These are phyloP conservation scores for Gracilaria domingensis DNA, from an alignment of 23 red algal species.

Conservation along the genomic window DNA sequence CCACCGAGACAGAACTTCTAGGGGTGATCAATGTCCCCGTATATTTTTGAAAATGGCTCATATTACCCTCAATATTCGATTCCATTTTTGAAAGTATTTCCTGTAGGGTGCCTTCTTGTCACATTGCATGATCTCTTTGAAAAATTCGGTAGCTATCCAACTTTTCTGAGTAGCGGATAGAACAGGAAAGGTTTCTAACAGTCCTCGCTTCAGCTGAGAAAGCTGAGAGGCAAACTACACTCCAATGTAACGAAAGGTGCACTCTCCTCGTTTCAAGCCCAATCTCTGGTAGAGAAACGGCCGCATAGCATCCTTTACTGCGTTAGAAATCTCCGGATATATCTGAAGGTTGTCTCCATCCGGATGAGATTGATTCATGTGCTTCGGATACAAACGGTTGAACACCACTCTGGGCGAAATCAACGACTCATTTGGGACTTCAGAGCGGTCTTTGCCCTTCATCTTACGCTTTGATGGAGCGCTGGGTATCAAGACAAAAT, in stretches of 20 bases:
- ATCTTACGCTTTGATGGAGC: neutral
- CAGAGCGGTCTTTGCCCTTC: neutral
- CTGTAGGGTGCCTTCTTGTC: neutral
- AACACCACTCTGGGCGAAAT: neutral
- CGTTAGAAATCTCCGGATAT: neutral
- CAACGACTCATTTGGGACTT: neutral
- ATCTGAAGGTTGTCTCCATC: neutral
- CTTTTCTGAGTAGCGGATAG: neutral
- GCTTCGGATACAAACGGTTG: too few relatives aligned
- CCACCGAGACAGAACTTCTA: too few relatives aligned
- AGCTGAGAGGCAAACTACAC: too few relatives aligned
- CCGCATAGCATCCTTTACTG: neutral
- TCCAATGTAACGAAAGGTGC: too few relatives aligned
- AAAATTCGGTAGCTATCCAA: neutral
- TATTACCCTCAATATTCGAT: too few relatives aligned
- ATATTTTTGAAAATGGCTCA: too few relatives aligned
- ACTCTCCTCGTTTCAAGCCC: neutral
- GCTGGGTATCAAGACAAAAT: too few relatives aligned
- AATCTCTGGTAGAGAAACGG: neutral
- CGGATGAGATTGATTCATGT: neutral
- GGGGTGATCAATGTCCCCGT: too few relatives aligned
- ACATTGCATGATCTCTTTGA: neutral
- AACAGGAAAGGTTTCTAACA: too few relatives aligned
- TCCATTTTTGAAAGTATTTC: too few relatives aligned
- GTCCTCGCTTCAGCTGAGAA: too few relatives aligned